Base-by-base conservation (phyloP, 1,284 basidiomycete genomes). In the Abortiporus biennis region DNA sequence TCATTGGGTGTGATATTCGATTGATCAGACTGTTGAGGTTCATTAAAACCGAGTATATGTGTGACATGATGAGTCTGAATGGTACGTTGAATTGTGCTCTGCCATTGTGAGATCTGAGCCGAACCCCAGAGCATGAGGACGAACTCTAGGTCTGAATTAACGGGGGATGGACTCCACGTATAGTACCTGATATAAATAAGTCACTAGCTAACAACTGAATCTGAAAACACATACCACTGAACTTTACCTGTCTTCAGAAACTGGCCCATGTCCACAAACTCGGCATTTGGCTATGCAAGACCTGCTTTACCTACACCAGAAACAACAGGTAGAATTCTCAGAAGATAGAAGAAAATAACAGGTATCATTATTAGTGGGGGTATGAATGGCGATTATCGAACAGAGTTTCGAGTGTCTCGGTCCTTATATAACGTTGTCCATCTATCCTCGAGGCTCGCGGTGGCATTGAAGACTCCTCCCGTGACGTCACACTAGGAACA, bases 111-210 rank as follows among this genome's bases (percentile, higher is more conserved):
- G 4, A 55, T 45, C 35, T 66, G 62, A n/a, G 41, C 39, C 13
- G 44, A 22, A 13, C 64, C 62, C 65, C 65, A 66, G 17, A 66
- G 58, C 62, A 65, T 65, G 8, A 64, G 63, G 11, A 64, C 59
- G 41, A 63, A 67, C 46, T 65, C 63, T 4, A 63, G 44, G 38
- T 49, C 42, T 6, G 54, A 40, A n/a, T 44, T 25, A n/a, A 60
- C 45, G 8, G 55, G 46, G 21, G 38, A 46, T 8, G 60, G 54
- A 15, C 54, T 50, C 61, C 63, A 65, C 2, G 60, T 59, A 38
- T 64, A 65, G 44, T 65, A 65, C 62, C 63, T 65, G 25, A 21
- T 8, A 8, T 23, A 5, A 8, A 36, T 6, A 17, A 11, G 3
- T 24, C 4, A 38, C 16, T 13, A 27, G 21, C 15, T 15, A 29